Base-by-base conservation (phyloP, 495 filamentous ascomycete genomes). In the Penicillium pulvis region DNA sequence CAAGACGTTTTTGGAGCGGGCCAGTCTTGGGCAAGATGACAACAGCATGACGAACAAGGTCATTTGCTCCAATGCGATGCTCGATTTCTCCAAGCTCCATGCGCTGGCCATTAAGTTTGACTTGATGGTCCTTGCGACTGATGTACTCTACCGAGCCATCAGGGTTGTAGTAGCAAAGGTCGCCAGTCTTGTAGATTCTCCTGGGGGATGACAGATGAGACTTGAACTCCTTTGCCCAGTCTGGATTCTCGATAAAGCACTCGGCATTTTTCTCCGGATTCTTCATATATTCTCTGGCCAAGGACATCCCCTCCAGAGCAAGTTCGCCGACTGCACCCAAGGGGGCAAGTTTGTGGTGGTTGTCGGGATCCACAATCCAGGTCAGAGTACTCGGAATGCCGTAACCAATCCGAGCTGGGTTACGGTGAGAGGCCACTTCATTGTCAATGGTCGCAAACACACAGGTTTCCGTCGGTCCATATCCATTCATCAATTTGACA, bases 31-130 rank as follows among this genome's bases (percentile, higher is more conserved):
- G 75, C 17, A 80, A 64, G 19, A 79, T 71, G 1, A 82, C 80
- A 53, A 83, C 64, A 4, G 72, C 77, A 57, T 81, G 79, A n/a
- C 75, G 71, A 17, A 79, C 59, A 8, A 52, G 66, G 9, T 57
- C 10, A 52, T 74, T 63, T 19, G 69, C 68, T 42, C 67, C 60
- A 5, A 80, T 62, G 30, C 76, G 70, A 67, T 74, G 70, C 30
- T 80, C 77, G 23, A 79, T 79, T 46, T 80, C 77, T 17, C 79
- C 82, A 7, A 89, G 72, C 61, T 90, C 87, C 66, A 90, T 83
- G 14, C 87, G 77, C 57, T 88, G 86, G 6, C 87, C 87, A n/a
- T 83, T 79, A 0, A 90, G 66, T 62, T 90, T 90, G 24, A 87
- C 83, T 62, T 88, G 85, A 50, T 83, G 78, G 53, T 90, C 87